Evolutionary conservation across 331 rosid genomes (phyloP).

Genomic region (Quercus lobata): DNA sequence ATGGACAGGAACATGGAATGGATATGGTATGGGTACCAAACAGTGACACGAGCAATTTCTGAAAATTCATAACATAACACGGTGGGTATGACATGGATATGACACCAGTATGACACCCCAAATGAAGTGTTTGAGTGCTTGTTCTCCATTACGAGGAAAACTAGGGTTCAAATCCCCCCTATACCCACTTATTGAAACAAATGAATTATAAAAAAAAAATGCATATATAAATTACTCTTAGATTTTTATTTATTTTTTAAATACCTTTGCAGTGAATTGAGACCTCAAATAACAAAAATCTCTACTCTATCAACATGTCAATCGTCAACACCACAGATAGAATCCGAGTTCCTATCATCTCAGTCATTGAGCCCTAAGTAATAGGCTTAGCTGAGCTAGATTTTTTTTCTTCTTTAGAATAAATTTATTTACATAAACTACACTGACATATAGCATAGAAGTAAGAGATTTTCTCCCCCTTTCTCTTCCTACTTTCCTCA

Average conservation of each 20-base stretch:
- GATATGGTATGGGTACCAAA: too few relatives aligned
- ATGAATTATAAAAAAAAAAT: too few relatives aligned
- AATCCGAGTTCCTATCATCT: neutral
- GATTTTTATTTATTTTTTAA: too few relatives aligned
- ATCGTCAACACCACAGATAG: neutral
- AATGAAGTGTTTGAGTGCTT: fast-evolving
- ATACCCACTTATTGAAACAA: too few relatives aligned
- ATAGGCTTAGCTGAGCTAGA: neutral
- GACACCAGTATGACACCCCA: fast-evolving
- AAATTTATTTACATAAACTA: neutral
- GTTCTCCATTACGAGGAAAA: too few relatives aligned
- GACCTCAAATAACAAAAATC: neutral
- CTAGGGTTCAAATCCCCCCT: too few relatives aligned
- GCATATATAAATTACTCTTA: too few relatives aligned
- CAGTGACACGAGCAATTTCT: too few relatives aligned
- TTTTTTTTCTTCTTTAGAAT: neutral
- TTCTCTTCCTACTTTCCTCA: neutral
- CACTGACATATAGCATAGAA: too few relatives aligned
- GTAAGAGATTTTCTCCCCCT: neutral
- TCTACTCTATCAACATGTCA: neutral
- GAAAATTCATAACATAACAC: too few relatives aligned
- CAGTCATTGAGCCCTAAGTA: neutral
- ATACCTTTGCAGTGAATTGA: neutral
- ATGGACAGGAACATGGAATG: too few relatives aligned
- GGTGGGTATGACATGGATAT: fast-evolving